Conservation (phyloP, 2,329 filamentous ascomycete genomes). For the Curvularia hawaiiensis region DNA sequence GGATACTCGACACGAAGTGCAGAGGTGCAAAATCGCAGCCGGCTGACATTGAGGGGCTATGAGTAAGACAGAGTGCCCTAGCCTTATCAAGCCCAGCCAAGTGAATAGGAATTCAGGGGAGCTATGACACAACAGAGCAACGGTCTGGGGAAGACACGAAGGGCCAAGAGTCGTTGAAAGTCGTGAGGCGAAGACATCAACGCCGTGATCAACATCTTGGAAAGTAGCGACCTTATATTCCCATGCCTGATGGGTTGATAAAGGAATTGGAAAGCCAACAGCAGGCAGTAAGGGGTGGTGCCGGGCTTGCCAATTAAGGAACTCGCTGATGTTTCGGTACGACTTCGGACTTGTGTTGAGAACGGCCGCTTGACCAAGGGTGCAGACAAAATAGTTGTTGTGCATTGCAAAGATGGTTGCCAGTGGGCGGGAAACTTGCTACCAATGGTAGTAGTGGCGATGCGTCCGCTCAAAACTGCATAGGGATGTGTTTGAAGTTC, state of each 20-base stretch:
- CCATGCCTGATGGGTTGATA: constrained; percentile 27
- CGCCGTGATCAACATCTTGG: constrained; percentile 41
- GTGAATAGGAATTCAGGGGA: constrained; percentile 62
- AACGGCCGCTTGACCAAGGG: constrained; percentile 59
- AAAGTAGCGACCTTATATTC: constrained; percentile 44
- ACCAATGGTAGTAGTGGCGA: constrained; percentile 2
- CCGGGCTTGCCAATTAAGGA: constrained; percentile 57
- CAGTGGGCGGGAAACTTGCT: neutral
- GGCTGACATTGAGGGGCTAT: constrained; percentile 59
- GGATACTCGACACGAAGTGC: constrained; percentile 51
- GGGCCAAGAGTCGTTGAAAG: constrained; percentile 28
- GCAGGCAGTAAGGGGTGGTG: constrained; percentile 50
- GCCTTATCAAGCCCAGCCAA: constrained; percentile 64
- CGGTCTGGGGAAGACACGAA: constrained; percentile 34
- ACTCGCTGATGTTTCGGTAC: constrained; percentile 55
- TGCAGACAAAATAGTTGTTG: constrained; percentile 65
- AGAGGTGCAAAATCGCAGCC: constrained; percentile 60
- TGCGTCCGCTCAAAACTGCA: neutral
- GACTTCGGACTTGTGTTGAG: constrained; percentile 44
- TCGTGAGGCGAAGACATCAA: constrained; percentile 43
- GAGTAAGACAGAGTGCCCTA: constrained; percentile 62
- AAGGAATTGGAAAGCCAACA: constrained; percentile 56
- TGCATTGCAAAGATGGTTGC: constrained; percentile 24
- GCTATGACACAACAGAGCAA: constrained; percentile 63
- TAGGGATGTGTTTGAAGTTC: neutral